Conservation (phyloP, 2,329 filamentous ascomycete genomes). For the Fonsecaea monophora region DNA sequence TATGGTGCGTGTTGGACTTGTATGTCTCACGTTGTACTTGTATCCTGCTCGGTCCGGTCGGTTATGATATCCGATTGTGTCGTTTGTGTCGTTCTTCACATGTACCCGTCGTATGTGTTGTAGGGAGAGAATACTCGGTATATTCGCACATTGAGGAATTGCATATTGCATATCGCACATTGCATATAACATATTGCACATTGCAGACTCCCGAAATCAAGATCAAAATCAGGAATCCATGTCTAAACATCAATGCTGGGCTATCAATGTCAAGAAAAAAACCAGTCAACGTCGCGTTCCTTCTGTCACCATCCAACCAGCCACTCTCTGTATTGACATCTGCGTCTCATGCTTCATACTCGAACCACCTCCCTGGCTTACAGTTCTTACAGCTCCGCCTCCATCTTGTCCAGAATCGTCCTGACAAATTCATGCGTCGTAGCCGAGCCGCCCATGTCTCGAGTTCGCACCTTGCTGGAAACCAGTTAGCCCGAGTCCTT, state of each 20-base stretch:
- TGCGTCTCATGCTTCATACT: no score
- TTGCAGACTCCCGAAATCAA: not conserved
- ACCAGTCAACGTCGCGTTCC: not conserved
- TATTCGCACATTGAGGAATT: not conserved
- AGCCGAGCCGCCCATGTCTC: slow-evolving; percentile 91
- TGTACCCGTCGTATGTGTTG: no score
- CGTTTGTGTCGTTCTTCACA: no score
- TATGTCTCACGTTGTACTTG: no score
- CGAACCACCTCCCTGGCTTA: not conserved
- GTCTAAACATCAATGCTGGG: not conserved
- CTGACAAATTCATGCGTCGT: slow-evolving; percentile 95
- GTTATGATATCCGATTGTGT: no score
- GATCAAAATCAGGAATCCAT: not conserved
- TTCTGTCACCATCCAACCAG: no score
- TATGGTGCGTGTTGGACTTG: no score
- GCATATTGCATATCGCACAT: no score
- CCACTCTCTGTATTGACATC: no score
- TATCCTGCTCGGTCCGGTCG: no score
- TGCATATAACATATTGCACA: no score
- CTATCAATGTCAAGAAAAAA: not conserved
- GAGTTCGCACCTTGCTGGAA: slow-evolving; percentile 79
- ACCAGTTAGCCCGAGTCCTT: slow-evolving; percentile 11
- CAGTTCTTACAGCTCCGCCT: slow-evolving; percentile 62
- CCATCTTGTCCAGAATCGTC: slow-evolving; percentile 95
- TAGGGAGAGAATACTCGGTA: not conserved